Base-by-base conservation (phyloP, 2,329 filamentous ascomycete genomes). In the Alternaria arbusti region DNA sequence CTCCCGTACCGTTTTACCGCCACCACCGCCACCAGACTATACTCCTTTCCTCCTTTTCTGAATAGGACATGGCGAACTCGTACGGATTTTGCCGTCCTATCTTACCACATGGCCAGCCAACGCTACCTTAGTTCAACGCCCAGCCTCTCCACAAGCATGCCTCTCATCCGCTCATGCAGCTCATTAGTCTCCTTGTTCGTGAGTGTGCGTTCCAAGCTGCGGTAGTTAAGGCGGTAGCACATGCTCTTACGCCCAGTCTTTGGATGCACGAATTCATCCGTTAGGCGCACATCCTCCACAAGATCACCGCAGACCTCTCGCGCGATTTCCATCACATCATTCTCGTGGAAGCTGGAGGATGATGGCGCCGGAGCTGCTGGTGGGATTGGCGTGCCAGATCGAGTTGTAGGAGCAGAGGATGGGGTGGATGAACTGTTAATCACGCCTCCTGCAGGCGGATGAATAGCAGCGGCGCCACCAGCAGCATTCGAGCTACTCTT, bases 301-400 rank as follows among this genome's bases (percentile, higher is more conserved):
- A 89, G 81, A 78, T 97, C 92, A 54, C 94, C 94, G 10, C 89
- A 92, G 50, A 95, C 86, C 70, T 90, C 90, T 69, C 96, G 89
- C 17, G 97, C 92, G 60, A 97, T 87, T 81, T 98, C 96, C 95
- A 98, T 98, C 55, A 98, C 85, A 80, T 99, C 96, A 81, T 98
- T 98, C 79, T 96, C 94, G 79, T 98, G 95, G 77, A 97, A 93
- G 0, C 81, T 74, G 17, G 59, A 55, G 6, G 59, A 22, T 13
- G 61, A 6, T 23, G 68, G 61, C 9, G 64, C 63, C 12, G 68
- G 55, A n/a, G 66, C 12, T 83, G 85, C 4, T 81, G 85, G 22
- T 83, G 77, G 65, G 20, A 68, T 57, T 20, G 58, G 58, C 36
- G 58, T 11, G 32, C 57, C 36, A 22, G 57, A 2, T 10, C 52